Evolutionary conservation across 495 filamentous ascomycete genomes (phyloP).

Genomic region (Penicillium odoratum): DNA sequence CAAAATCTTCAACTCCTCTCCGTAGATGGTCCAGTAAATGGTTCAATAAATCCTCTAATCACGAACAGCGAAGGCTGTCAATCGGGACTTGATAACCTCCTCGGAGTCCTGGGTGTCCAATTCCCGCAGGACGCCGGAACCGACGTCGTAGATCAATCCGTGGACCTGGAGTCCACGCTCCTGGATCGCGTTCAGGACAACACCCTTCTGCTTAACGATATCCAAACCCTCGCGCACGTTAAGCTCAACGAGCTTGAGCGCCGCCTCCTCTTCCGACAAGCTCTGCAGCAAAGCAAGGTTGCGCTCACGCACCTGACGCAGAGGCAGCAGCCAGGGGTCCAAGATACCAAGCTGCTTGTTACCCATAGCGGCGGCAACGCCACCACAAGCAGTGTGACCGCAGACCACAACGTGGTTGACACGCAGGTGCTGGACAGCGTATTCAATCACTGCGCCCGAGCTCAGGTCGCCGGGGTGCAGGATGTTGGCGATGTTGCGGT

Average conservation of each 20-base stretch:
- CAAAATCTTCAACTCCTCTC: conserved; percentile 4
- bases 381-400: conserved; percentile 82
- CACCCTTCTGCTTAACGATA: conserved; percentile 59
- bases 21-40: not conserved
- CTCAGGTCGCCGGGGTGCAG: conserved; percentile 75
- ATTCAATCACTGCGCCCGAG: conserved; percentile 78
- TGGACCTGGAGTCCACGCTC: conserved; percentile 73
- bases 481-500: conserved; percentile 94
- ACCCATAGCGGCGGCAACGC: conserved; percentile 66
- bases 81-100: conserved; percentile 38
- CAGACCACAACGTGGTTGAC: conserved; percentile 84
- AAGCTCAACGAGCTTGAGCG: conserved; percentile 60
- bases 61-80: conserved; percentile 34
- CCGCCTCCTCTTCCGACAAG: conserved; percentile 48
- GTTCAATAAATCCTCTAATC: not conserved
- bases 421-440: conserved; percentile 69
- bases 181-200: conserved; percentile 63
- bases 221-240: conserved; percentile 69
- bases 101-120: conserved; percentile 49
- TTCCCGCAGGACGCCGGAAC: conserved; percentile 57
- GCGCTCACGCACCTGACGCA: conserved; percentile 62
- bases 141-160: conserved; percentile 69
- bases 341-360: conserved; percentile 72
- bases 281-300: conserved; percentile 45
- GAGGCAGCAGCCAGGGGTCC: conserved; percentile 77